These are phyloP conservation scores for Didymella pinodella DNA, from an alignment of 2,329 filamentous ascomycete genomes.

Conservation along the genomic window DNA sequence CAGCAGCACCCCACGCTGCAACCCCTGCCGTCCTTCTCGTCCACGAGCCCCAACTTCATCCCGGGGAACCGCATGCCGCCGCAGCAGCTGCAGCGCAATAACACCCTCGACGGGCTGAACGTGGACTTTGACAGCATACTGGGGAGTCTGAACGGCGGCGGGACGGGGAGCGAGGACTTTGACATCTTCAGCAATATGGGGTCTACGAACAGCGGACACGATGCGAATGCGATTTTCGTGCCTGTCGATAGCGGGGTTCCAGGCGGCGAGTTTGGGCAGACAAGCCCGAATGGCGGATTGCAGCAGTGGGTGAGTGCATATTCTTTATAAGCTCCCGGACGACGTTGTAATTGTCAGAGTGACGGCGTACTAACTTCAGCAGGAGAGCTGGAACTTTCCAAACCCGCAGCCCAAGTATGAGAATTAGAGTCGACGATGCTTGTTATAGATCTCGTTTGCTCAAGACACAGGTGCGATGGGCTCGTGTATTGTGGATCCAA, in stretches of 20 bases:
- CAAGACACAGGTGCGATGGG: conserved; percentile 9
- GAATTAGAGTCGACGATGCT: conserved; percentile 14
- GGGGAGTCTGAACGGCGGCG: conserved; percentile 35
- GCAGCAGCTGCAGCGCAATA: conserved; percentile 33
- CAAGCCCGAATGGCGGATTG: conserved; percentile 39
- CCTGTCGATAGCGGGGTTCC: conserved; percentile 39
- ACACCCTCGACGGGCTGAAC: conserved; percentile 40
- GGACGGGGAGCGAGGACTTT: conserved; percentile 8
- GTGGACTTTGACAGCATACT: conserved; percentile 47
- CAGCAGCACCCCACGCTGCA: conserved; percentile 43
- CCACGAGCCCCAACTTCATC: conserved; percentile 11
- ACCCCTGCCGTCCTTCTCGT: conserved; percentile 30
- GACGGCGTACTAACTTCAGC: neutral
- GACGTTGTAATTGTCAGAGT: neutral
- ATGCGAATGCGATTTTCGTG: conserved; percentile 48
- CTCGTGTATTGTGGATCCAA: conserved; percentile 6
- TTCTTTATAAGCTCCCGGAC: no score
- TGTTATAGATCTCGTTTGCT: conserved; percentile 15
- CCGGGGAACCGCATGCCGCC: neutral
- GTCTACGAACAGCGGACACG: conserved; percentile 18
- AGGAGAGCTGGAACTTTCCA: conserved; percentile 44
- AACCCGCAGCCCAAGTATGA: conserved; percentile 31
- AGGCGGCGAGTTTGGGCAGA: conserved; percentile 32
- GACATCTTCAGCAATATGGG: conserved; percentile 19
- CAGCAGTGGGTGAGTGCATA: conserved; percentile 42